Base-by-base conservation (phyloP, 306 rosid genomes). In the Chamaecrista fasciculata region DNA sequence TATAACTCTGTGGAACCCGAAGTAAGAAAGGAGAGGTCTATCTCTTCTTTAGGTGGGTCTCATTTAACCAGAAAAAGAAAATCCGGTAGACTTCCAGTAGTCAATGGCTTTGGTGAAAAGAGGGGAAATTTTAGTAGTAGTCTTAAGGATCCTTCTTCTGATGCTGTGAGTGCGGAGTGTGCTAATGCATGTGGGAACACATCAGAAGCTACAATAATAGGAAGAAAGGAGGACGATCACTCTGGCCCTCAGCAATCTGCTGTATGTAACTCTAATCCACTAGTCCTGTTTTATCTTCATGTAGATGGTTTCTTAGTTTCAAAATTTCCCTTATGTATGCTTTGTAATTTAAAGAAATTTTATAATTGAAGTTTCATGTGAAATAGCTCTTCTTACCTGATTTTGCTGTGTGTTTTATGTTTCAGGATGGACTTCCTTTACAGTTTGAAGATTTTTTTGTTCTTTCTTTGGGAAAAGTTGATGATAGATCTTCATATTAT, bases 401-500 rank as follows among this genome's bases (percentile, higher is more conserved):
- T 60, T 77, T 40, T 79, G 50, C 62, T 71, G 69, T 65, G 11
- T 80, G 63, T 76, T 72, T 74, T 81, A 46, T 74, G 40, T 77
- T 82, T 46, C 89, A 95, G 99, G 89, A 85, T 67, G 95, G 86
- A 63, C 84, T 95, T 85, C 97, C 99, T 42, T 62, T 95, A 78
- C 95, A 87, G 80, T 91, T 91, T 76, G 89, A 83, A 82, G 97
- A 95, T 71, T 95, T 95, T 66, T 86, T 81, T 85, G 82, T 91
- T 74, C 91, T 95, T 79, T 91, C 89, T 43, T 75, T 84, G 81
- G 99, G 99, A 68, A 84, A 95, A 79, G 76, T 80, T 82, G 99
- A 91, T 84, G 76, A 43, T 31, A 84, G 97, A 82, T 79, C 89
- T 66, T 74, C 95, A 39, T 95, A 91, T 87, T 79, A 73, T 74